phyloP scores from a whole-genome alignment of 2,329 filamentous ascomycete genomes.

The Fusarium palustre region DNA sequence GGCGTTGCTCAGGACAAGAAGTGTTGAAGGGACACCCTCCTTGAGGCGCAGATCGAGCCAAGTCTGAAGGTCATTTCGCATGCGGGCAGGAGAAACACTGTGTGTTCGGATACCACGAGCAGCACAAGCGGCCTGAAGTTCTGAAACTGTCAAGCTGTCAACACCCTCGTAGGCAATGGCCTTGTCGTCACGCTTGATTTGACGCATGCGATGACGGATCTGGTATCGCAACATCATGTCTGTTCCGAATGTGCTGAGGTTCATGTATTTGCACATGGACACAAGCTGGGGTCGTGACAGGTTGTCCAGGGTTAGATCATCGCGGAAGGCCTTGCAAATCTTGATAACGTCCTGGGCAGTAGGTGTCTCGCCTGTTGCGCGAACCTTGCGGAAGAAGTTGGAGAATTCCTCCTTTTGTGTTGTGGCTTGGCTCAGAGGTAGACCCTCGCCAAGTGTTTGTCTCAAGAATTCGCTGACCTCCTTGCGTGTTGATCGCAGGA shows the following conservation, averaged over 20 bases:
- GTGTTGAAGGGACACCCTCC: constrained; percentile 94
- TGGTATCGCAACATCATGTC: constrained; percentile 98
- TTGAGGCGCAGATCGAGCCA: constrained; percentile 95
- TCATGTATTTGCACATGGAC: constrained; percentile 98
- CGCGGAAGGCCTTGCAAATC: constrained; percentile 98
- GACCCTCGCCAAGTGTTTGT: constrained; percentile 87
- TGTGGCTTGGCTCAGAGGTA: constrained; percentile 85
- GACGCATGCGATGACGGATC: constrained; percentile 96
- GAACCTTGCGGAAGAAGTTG: constrained; percentile 96
- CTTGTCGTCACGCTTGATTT: constrained; percentile 98
- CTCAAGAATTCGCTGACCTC: constrained; percentile 93
- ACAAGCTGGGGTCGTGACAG: constrained; percentile 94
- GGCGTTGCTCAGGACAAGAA: constrained; percentile 94
- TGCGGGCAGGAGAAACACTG: constrained; percentile 86
- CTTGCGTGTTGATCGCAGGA: constrained; percentile 86
- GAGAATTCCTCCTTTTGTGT: constrained; percentile 94
- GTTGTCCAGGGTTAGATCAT: constrained; percentile 97
- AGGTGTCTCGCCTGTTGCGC: constrained; percentile 89
- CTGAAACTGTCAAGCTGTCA: constrained; percentile 89
- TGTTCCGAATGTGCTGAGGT: constrained; percentile 95
- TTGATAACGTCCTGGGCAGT: constrained; percentile 94
- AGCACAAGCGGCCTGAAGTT: constrained; percentile 91
- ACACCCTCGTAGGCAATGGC: constrained; percentile 95
- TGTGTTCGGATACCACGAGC: constrained; percentile 93
- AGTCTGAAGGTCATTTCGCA: constrained; percentile 89